These are phyloP conservation scores for Trichophyton schoenleinii DNA, from an alignment of 2,329 filamentous ascomycete genomes.

Conservation along the genomic window DNA sequence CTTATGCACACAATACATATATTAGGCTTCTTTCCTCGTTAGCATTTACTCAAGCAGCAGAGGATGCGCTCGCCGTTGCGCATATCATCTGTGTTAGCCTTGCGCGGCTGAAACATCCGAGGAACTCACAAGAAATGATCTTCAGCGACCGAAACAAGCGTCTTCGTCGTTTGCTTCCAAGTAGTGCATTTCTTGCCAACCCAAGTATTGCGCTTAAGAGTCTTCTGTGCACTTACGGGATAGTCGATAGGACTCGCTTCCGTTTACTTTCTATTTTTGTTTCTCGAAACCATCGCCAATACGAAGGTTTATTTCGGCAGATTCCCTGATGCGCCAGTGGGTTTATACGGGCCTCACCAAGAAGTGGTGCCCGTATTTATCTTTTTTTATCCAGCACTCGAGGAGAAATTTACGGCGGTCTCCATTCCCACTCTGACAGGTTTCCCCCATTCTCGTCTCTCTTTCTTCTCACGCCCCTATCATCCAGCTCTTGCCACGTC, in stretches of 20 bases:
- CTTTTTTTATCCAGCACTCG: not conserved
- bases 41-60: not conserved
- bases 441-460: not conserved
- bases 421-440: not conserved
- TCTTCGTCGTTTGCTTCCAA: not conserved
- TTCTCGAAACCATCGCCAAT: not conserved
- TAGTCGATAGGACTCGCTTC: not conserved
- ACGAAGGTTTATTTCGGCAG: not conserved
- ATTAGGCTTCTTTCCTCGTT: not conserved
- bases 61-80: not conserved
- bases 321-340: not conserved
- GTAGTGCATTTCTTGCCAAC: not conserved
- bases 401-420: not conserved
- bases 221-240: not conserved
- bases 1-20: not conserved
- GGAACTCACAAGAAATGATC: conserved; percentile 4
- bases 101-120: conserved; percentile 1
- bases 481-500: not conserved
- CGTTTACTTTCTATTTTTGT: not conserved
- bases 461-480: not conserved
- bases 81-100: not conserved
- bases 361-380: conserved; percentile 1
- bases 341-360: not conserved
- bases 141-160: not conserved
- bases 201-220: not conserved